phyloP scores from a whole-genome alignment of 2,329 filamentous ascomycete species.

The Fusarium transvaalense region DNA sequence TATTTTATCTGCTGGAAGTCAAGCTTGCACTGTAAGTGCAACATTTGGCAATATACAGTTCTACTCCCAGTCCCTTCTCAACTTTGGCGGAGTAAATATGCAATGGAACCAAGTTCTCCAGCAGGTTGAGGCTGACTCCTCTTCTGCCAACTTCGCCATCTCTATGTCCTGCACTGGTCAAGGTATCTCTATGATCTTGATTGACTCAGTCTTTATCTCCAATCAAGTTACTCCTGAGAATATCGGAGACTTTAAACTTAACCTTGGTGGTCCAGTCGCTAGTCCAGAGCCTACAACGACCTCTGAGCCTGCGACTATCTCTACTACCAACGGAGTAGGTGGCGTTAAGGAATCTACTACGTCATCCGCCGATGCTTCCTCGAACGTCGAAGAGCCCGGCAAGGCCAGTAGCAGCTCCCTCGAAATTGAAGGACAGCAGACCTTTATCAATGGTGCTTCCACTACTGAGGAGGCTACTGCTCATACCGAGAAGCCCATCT shows the following conservation, averaged over 20 bases:
- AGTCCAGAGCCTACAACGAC: background rate
- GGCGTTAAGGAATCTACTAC: background rate
- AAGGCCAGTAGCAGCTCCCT: background rate
- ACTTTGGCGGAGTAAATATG: background rate
- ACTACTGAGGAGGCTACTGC: background rate
- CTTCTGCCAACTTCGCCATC: constrained; percentile 11
- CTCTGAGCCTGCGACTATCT: background rate
- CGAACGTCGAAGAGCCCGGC: background rate
- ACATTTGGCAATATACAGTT: background rate
- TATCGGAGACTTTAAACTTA: constrained; percentile 13
- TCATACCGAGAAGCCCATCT: background rate
- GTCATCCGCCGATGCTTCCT: background rate
- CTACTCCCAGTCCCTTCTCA: constrained; percentile 3
- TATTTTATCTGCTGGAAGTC: background rate
- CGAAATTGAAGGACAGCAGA: background rate
- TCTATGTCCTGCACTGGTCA: constrained; percentile 10
- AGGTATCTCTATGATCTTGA: constrained; percentile 1
- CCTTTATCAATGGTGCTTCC: background rate
- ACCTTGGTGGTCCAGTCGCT: background rate
- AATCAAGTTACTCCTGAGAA: constrained; percentile 24
- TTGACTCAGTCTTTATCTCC: constrained; percentile 30
- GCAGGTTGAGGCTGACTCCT: background rate
- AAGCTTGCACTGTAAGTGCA: constrained; percentile 2
- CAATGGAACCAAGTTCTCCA: constrained; percentile 15
- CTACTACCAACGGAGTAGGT: background rate